phyloP scores from a whole-genome alignment of 2,329 filamentous ascomycete species.

The Fusarium camptoceras region DNA sequence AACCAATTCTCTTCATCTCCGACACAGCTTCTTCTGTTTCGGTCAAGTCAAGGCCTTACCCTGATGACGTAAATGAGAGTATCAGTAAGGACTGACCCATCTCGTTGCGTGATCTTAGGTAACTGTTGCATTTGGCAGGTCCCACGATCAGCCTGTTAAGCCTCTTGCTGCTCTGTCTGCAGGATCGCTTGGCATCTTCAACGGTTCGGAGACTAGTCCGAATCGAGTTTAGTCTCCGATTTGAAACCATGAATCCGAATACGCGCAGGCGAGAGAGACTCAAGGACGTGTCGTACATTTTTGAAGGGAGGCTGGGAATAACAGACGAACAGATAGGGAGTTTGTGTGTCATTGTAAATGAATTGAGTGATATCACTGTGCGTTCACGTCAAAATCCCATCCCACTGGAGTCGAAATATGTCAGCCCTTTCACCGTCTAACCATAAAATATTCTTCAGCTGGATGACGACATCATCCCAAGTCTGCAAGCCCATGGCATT shows the following conservation, averaged over 20 bases:
- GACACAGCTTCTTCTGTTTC: fast-evolving
- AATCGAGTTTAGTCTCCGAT: conserved; percentile 51
- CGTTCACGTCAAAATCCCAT: conserved; percentile 15
- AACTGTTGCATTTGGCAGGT: neutral
- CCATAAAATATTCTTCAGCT: conserved; percentile 35
- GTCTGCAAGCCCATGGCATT: conserved; percentile 7
- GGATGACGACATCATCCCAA: conserved; percentile 36
- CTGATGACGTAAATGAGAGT: neutral
- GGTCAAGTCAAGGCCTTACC: too few relatives aligned
- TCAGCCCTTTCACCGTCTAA: conserved; percentile 27
- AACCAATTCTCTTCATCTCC: fast-evolving
- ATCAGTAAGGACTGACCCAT: neutral
- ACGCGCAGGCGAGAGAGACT: neutral
- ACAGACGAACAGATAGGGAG: neutral
- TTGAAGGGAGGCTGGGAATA: neutral
- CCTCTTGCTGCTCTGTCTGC: neutral
- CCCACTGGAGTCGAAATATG: conserved; percentile 31
- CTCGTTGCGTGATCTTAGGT: neutral
- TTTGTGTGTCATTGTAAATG: neutral
- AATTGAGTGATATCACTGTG: conserved; percentile 1
- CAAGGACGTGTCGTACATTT: conserved; percentile 3
- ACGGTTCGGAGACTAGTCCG: conserved; percentile 38
- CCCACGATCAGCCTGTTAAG: neutral
- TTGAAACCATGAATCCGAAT: conserved; percentile 25
- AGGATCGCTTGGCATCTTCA: neutral